Conservation (phyloP, 163 green algal species). For the Coccomyxa subellipsoidea region DNA sequence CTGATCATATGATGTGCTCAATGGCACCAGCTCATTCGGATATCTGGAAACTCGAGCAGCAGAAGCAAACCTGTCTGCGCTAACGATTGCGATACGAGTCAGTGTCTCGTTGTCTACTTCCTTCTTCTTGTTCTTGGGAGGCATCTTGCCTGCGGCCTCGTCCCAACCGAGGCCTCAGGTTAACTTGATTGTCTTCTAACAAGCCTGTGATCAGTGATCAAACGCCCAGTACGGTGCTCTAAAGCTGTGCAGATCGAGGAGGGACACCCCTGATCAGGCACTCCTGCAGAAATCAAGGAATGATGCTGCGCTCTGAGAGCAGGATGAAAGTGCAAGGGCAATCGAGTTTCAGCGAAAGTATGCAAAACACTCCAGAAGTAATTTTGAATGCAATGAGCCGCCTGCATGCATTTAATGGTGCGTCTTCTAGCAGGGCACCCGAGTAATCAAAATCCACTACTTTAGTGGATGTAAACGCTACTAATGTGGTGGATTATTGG, state of each 20-base stretch:
- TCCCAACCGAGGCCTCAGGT: background rate
- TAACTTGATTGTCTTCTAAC: background rate
- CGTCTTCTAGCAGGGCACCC: background rate
- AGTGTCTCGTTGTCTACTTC: slow-evolving; percentile 77
- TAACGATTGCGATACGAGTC: slow-evolving; percentile 97
- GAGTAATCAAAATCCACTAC: too few relatives aligned
- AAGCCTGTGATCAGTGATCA: background rate
- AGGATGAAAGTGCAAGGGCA: background rate
- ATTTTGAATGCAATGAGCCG: background rate
- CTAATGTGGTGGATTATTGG: too few relatives aligned
- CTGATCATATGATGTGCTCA: too few relatives aligned
- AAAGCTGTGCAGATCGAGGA: background rate
- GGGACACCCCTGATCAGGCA: background rate
- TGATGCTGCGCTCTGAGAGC: background rate
- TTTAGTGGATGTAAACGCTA: too few relatives aligned
- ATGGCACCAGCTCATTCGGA: too few relatives aligned
- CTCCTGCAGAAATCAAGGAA: background rate
- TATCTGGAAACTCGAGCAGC: too few relatives aligned
- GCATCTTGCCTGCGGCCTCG: slow-evolving; percentile 37
- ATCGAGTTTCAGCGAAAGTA: too few relatives aligned
- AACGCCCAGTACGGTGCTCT: background rate
- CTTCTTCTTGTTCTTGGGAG: slow-evolving; percentile 76
- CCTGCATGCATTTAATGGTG: background rate
- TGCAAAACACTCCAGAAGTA: too few relatives aligned
- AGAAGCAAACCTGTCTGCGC: slow-evolving; percentile 69